Base-by-base conservation (phyloP, 805 yeast species). In the Starmerella khaoyaiensis region DNA sequence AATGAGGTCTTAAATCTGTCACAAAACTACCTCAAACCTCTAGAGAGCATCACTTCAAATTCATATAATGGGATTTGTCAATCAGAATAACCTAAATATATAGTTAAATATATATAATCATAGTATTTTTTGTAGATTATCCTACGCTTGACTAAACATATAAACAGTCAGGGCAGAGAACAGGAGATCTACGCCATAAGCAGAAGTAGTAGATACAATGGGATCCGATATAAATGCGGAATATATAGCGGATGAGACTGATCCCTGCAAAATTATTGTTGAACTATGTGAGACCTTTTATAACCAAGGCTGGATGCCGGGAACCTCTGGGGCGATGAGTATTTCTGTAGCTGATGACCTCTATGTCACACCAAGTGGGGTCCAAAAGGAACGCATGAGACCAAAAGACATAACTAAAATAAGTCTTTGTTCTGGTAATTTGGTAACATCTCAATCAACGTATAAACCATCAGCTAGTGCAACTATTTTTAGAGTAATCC, bases 301-400 rank as follows among this genome's bases (percentile, higher is more conserved):
- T 56, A 65, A 71, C 48, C 78, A 79, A 52, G 78, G 80, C 35
- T 84, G 95, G 94, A 87, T 82, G 49, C 76, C 94, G 0, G 96
- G 96, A 3, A 87, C 97, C 1, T 96, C 94, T 3, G 97, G 96
- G 22, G 96, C 96, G 3, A 77, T 87, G 50, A 79, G 93, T 22
- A 77, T 86, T 34, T 28, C 31, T 11, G 18, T 21, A 6, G 10
- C 30, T 8, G 30, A 11, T 19, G n/a, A 8, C 5, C 71, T 81
- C 14, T 86, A 69, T 56, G 68, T 86, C 28, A 93, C 96, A 0
- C 96, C 97, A 4, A 79, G 93, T n/a, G 96, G 96, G 1, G 93
- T 86, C 7, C 95, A 86, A 55, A 86, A 86, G 61, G 97, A 86
- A 52, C 65, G 84, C 42, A 76, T 86, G 72, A 60, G 67, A 28